phyloP scores from a whole-genome alignment of 345 rosid species.

The Rhizophora apiculata region DNA sequence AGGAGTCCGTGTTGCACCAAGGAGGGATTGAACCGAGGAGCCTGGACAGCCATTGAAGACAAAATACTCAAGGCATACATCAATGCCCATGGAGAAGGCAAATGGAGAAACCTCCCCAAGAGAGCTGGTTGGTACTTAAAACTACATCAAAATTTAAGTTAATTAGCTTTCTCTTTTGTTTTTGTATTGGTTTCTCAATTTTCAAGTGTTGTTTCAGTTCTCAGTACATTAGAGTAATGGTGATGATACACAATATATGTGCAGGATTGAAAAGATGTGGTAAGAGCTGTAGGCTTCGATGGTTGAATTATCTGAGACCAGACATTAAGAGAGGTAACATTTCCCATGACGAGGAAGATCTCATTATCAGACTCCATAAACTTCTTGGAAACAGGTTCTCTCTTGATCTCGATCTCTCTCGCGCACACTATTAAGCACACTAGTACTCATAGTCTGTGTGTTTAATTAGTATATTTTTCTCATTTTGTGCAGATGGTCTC shows the following conservation, averaged over 20 bases:
- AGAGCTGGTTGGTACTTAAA: constrained; percentile 40
- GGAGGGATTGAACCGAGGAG: constrained; percentile 52
- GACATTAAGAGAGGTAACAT: constrained; percentile 61
- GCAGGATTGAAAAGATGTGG: constrained; percentile 58
- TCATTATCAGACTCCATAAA: constrained; percentile 52
- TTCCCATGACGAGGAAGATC: constrained; percentile 50
- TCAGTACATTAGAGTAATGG: no score
- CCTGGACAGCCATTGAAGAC: constrained; percentile 59
- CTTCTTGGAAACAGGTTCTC: constrained; percentile 60
- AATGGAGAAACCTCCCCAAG: constrained; percentile 59
- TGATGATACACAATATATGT: no score
- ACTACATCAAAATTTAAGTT: not conserved
- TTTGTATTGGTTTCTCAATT: no score
- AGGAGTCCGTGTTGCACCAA: constrained; percentile 64
- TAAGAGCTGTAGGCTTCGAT: constrained; percentile 56
- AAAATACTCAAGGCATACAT: constrained; percentile 45
- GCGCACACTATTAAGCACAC: no score
- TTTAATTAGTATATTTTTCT: no score
- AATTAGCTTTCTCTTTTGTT: not conserved
- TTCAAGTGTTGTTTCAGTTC: no score
- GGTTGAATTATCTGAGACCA: constrained; percentile 58
- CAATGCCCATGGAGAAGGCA: constrained; percentile 55
- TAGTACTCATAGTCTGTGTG: no score
- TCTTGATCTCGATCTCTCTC: not conserved
- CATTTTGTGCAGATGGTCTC: constrained; percentile 45